A percentile compares a stretch with the other conserved stretches of the same genome.
Evolutionary conservation across 148 eudicot genomes (phyloP).

Genomic region (Selenicereus undatus): DNA sequence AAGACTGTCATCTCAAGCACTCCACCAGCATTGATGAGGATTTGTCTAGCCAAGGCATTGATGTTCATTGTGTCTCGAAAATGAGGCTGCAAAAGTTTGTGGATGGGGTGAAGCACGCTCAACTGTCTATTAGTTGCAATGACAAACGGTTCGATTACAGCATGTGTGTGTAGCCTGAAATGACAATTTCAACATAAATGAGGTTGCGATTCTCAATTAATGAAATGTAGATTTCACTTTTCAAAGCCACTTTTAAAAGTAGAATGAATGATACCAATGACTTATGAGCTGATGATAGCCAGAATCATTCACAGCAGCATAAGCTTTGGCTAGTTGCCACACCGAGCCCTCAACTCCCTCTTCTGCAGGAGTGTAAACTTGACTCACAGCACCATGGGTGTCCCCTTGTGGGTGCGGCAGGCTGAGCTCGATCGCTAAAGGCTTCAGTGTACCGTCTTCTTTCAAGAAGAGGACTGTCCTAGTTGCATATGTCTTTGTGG

Average conservation of each 20-base stretch:
- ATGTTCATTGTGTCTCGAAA: conserved; percentile 44
- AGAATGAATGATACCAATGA: conserved; percentile 31
- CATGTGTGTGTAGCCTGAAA: conserved; percentile 21
- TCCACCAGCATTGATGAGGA: conserved; percentile 42
- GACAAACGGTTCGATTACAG: conserved; percentile 23
- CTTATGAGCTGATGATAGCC: conserved; percentile 44
- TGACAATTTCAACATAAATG: background rate
- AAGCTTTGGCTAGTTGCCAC: conserved; percentile 48
- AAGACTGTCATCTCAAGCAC: conserved; percentile 35
- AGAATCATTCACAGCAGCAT: conserved; percentile 45
- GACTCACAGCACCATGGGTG: conserved; percentile 16
- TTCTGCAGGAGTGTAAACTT: conserved; percentile 28
- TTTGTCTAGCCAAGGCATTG: conserved; percentile 39
- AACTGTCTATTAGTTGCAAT: conserved; percentile 44
- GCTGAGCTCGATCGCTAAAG: conserved; percentile 23
- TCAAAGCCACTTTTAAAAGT: background rate
- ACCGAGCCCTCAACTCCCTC: conserved; percentile 31
- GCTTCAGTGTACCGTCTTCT: conserved; percentile 20
- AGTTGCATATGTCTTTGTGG: conserved; percentile 27
- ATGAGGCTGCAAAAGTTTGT: conserved; percentile 44
- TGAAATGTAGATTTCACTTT: background rate
- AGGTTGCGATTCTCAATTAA: background rate
- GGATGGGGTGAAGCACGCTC: conserved; percentile 45
- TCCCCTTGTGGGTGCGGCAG: conserved; percentile 18
- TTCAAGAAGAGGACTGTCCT: conserved; percentile 30